phyloP scores from a whole-genome alignment of 306 rosid species.

The Lathyrus sativus region DNA sequence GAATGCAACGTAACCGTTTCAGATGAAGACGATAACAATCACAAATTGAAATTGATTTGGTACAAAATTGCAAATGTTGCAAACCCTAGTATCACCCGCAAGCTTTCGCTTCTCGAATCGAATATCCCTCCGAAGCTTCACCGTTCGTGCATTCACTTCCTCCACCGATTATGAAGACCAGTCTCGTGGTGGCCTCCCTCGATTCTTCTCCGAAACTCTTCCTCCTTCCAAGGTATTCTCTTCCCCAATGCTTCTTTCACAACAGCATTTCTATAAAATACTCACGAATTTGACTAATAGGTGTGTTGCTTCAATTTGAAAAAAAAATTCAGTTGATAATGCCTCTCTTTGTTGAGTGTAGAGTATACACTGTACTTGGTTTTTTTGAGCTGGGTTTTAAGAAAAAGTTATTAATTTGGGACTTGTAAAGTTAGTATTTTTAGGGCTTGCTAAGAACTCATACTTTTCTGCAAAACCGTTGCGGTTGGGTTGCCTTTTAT shows the following conservation, averaged over 20 bases:
- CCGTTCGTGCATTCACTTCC: conserved; percentile 56
- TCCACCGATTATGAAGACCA: conserved; percentile 61
- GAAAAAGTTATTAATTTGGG: background rate
- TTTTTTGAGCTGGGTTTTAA: conserved; percentile 15
- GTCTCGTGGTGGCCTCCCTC: conserved; percentile 90
- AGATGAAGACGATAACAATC: background rate
- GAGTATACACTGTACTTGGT: too few species aligned
- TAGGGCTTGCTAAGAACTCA: background rate
- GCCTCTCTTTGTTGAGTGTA: background rate
- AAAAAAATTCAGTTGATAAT: conserved; percentile 8
- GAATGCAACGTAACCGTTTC: conserved; percentile 25
- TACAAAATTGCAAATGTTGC: conserved; percentile 58
- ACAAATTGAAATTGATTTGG: conserved; percentile 22
- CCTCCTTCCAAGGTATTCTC: conserved; percentile 75
- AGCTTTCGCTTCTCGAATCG: conserved; percentile 46
- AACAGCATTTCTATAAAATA: background rate
- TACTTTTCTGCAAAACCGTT: background rate
- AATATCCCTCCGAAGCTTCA: conserved; percentile 44
- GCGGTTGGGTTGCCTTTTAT: background rate
- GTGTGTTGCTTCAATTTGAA: conserved; percentile 4
- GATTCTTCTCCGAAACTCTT: conserved; percentile 75
- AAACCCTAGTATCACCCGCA: conserved; percentile 51
- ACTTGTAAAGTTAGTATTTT: background rate
- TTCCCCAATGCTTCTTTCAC: conserved; percentile 17
- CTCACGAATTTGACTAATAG: background rate